Conservation (phyloP, 2,329 filamentous ascomycete genomes). For the Fusarium drepaniforme region DNA sequence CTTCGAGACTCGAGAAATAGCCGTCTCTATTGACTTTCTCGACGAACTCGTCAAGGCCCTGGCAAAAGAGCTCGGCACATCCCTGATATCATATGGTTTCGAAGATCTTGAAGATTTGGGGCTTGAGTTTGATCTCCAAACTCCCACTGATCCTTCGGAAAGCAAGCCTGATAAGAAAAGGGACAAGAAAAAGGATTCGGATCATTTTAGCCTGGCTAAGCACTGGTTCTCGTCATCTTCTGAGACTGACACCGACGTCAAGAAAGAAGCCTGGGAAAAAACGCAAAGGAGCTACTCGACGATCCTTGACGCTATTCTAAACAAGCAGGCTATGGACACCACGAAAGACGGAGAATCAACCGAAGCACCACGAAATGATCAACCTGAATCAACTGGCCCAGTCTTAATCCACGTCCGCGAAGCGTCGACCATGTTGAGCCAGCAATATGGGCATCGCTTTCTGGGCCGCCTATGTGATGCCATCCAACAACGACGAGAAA, state of each 20-base stretch:
- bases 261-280: neutral
- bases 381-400: neutral
- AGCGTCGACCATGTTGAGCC: neutral
- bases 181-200: neutral
- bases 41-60: neutral
- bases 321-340: neutral
- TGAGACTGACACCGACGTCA: neutral
- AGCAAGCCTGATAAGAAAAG: neutral
- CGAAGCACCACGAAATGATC: neutral
- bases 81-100: neutral
- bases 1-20: neutral
- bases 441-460: neutral
- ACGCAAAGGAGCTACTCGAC: neutral
- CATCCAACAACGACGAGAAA: neutral
- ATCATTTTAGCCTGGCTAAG: neutral
- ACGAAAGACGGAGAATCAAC: neutral
- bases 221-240: neutral
- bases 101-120: neutral
- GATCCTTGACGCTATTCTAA: neutral
- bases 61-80: neutral
- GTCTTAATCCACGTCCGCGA: neutral
- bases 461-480: neutral
- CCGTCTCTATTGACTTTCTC: neutral
- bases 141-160: neutral
- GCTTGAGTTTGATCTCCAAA: neutral